Evolutionary conservation across 2,329 filamentous ascomycete genomes (phyloP), one percentile per base, ranked within the genome.

Genomic region (Talaromyces verruculosus): DNA sequence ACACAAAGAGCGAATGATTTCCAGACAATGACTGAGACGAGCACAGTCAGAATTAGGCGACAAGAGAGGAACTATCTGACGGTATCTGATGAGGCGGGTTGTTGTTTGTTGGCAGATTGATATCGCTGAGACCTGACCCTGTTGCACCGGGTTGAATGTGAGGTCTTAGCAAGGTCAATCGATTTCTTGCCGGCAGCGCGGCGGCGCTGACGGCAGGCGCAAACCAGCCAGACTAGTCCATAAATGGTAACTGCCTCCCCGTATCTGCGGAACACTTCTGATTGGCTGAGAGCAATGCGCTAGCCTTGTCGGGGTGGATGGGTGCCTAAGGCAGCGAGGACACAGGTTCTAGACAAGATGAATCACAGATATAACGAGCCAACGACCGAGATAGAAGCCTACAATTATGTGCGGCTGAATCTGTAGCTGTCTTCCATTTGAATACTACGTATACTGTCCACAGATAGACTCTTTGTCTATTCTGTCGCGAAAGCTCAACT

Each of bases 151-250:
- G n/a, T 37, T n/a, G 30, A 22, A 57, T 3, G 53, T 41, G 61
- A 63, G 25, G 28, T 55, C 28, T 68, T 65, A 6, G 25, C 61
- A 55, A 41, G 49, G 61, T 19, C 47, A 28, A 45, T 25, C 43
- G 15, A 45, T 39, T 59, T 41, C 35, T 59, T 43, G 45, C 5
- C 17, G n/a, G 30, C 30, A 7, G 30, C 28, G 22, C 25, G 25
- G 30, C 30, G 30, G 25, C 43, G 45, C n/a, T 51, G 45, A 53
- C 33, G 49, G 47, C 61, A 41, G 49, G 61, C 61, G 47, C 61
- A 63, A 63, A 8, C 35, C 37, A 49, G 11, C 19, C 3, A 39
- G 3, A 6, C 60, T 57, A 57, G 33, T 37, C 53, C 33, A 13
- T 19, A 25, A 39, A 51, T 62, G 30, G 45, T 13, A 37, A 25